These are phyloP conservation scores for Leishmania guyanensis DNA, from an alignment of 208 protist species.

Conservation along the genomic window DNA sequence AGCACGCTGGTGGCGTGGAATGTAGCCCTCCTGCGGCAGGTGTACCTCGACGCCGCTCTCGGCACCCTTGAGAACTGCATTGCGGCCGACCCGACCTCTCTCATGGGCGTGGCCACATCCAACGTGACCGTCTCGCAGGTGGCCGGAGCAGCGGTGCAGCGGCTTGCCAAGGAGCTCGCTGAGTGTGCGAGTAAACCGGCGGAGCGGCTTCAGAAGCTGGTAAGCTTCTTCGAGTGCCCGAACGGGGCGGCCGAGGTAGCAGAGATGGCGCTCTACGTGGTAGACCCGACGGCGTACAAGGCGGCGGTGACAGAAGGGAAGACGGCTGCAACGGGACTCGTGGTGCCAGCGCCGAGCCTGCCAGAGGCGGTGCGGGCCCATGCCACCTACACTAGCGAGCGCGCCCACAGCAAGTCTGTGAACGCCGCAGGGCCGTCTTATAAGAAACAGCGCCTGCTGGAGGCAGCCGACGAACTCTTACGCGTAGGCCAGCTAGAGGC, in stretches of 20 bases:
- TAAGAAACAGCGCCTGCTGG: constrained; percentile 61
- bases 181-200: constrained; percentile 41
- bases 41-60: constrained; percentile 73
- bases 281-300: constrained; percentile 46
- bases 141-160: constrained; percentile 52
- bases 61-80: constrained; percentile 61
- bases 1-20: constrained; percentile 88
- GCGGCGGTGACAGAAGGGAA: constrained; percentile 29
- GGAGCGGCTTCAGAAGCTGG: constrained; percentile 64
- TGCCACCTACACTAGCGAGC: constrained; percentile 63
- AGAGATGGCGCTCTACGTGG: constrained; percentile 43
- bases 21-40: constrained; percentile 65
- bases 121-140: constrained; percentile 45
- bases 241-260: constrained; percentile 67
- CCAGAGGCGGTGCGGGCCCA: constrained; percentile 44
- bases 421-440: constrained; percentile 52
- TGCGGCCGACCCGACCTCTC: constrained; percentile 49
- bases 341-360: constrained; percentile 52
- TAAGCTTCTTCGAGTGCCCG: constrained; percentile 84
- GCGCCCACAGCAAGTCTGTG: constrained; percentile 72
- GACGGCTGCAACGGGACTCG: constrained; percentile 35
- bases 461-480: constrained; percentile 76
- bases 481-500: constrained; percentile 73
- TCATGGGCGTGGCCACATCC: constrained; percentile 49
- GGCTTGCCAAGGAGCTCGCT: constrained; percentile 60